Conservation (phyloP, 306 rosid genomes). For the Cercis canadensis region DNA sequence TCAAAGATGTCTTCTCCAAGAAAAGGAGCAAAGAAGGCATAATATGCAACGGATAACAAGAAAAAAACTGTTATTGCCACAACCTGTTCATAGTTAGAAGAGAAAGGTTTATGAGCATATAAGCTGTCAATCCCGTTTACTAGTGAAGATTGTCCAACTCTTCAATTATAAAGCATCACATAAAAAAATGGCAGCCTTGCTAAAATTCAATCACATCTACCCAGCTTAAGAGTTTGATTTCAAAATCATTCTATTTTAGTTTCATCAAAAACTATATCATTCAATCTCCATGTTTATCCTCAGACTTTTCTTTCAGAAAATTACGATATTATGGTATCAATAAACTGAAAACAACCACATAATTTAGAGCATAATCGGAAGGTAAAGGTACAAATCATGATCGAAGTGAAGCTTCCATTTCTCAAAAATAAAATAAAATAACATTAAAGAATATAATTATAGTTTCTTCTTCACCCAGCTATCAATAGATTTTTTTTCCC, state of each 20-base stretch:
- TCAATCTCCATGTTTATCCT: background rate
- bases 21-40: constrained; percentile 85
- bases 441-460: background rate
- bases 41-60: constrained; percentile 76
- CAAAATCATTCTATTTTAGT: background rate
- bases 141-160: constrained; percentile 12
- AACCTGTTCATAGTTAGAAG: constrained; percentile 57
- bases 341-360: background rate
- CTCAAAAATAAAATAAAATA: background rate
- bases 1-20: constrained; percentile 61
- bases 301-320: constrained; percentile 9
- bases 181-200: constrained; percentile 10
- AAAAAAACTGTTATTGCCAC: constrained; percentile 83
- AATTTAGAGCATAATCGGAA: background rate
- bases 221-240: constrained; percentile 3
- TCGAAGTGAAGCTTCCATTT: background rate
- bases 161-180: constrained; percentile 6
- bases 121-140: constrained; percentile 12
- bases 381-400: background rate
- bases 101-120: constrained; percentile 19
- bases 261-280: background rate
- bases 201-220: background rate
- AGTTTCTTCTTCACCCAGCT: background rate
- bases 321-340: constrained; percentile 8
- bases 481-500: too few relatives aligned